Percentiles rank a stretch among this genome's conserved stretches.
These are phyloP conservation scores for Exophiala dermatitidis DNA, from an alignment of 2,329 filamentous ascomycete species.

Conservation along the genomic window DNA sequence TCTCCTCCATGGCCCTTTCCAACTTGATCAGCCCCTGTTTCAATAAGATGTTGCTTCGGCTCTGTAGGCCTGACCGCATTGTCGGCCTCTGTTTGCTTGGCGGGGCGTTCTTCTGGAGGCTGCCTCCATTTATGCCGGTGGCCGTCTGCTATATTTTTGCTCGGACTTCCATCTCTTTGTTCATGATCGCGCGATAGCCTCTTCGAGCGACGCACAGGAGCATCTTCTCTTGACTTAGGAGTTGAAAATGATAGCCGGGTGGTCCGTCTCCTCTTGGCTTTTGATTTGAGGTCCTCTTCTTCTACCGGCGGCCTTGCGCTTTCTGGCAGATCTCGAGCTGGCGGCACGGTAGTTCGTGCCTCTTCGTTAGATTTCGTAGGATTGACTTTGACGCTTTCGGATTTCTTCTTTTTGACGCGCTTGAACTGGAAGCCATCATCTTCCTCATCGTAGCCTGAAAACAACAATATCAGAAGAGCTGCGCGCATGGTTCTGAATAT, in stretches of 20 bases:
- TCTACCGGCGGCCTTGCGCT: conserved; percentile 26
- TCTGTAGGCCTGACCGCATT: neutral
- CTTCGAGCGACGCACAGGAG: conserved; percentile 25
- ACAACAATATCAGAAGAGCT: conserved; percentile 1
- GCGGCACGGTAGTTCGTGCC: neutral
- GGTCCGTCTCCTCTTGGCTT: conserved; percentile 32
- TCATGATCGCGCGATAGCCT: conserved; percentile 23
- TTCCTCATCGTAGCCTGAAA: conserved; percentile 58
- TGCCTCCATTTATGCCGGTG: conserved; percentile 3
- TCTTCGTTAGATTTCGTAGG: neutral
- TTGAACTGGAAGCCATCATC: conserved; percentile 72
- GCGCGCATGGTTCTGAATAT: neutral
- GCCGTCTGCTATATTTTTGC: conserved; percentile 1
- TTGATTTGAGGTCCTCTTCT: conserved; percentile 23
- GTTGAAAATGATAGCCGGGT: conserved; percentile 32
- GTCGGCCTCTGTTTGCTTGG: neutral
- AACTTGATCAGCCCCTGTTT: conserved; percentile 16
- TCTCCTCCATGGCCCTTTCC: conserved; percentile 33
- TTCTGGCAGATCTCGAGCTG: conserved; percentile 29
- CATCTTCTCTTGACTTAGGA: conserved; percentile 25
- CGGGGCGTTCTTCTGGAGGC: neutral
- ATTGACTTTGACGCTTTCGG: conserved; percentile 11
- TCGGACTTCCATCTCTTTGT: conserved; percentile 22
- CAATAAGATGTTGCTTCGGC: neutral
- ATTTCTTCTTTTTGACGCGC: conserved; percentile 53